Conservation (phyloP, 2,329 filamentous ascomycete genomes). For the Monosporascus sp. region DNA sequence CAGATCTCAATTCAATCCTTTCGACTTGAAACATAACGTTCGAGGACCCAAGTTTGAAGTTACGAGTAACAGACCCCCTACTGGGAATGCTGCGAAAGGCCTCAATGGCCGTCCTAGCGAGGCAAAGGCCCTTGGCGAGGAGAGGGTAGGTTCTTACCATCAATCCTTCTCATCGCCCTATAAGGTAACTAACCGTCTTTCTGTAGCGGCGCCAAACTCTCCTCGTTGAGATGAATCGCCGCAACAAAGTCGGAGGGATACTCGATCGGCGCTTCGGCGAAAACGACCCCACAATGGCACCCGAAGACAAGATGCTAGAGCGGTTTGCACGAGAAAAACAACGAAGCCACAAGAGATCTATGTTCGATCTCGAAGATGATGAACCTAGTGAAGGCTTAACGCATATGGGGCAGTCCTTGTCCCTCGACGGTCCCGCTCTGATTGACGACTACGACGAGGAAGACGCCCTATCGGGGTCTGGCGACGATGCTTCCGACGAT, state of each 20-base stretch:
- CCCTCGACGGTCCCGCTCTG: slow-evolving; percentile 49
- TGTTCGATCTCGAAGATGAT: slow-evolving; percentile 89
- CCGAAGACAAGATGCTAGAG: slow-evolving; percentile 87
- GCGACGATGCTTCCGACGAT: slow-evolving; percentile 51
- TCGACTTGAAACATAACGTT: slow-evolving; percentile 80
- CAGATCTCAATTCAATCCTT: slow-evolving; percentile 95
- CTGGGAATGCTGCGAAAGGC: slow-evolving; percentile 48
- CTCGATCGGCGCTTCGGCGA: slow-evolving; percentile 93
- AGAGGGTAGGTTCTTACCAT: slow-evolving; percentile 53
- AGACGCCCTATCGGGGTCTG: slow-evolving; percentile 59
- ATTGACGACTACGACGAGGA: slow-evolving; percentile 76
- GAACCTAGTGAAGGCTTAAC: slow-evolving; percentile 64
- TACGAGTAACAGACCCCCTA: slow-evolving; percentile 58
- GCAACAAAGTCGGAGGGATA: slow-evolving; percentile 89
- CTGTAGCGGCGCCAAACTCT: slow-evolving; percentile 70
- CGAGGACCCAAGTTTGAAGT: slow-evolving; percentile 81
- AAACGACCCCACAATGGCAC: slow-evolving; percentile 87
- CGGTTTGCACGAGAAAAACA: slow-evolving; percentile 87
- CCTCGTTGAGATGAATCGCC: slow-evolving; percentile 80
- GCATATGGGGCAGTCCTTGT: slow-evolving; percentile 73
- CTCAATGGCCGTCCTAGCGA: slow-evolving; percentile 73
- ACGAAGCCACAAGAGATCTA: slow-evolving; percentile 67
- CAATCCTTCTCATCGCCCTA: background rate
- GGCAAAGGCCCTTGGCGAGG: slow-evolving; percentile 80
- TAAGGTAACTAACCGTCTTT: slow-evolving; percentile 7